Evolutionary conservation across 768 basidiomycete genomes (phyloP), one percentile per base, ranked within the genome.

Genomic region (Cubamyces sp.): DNA sequence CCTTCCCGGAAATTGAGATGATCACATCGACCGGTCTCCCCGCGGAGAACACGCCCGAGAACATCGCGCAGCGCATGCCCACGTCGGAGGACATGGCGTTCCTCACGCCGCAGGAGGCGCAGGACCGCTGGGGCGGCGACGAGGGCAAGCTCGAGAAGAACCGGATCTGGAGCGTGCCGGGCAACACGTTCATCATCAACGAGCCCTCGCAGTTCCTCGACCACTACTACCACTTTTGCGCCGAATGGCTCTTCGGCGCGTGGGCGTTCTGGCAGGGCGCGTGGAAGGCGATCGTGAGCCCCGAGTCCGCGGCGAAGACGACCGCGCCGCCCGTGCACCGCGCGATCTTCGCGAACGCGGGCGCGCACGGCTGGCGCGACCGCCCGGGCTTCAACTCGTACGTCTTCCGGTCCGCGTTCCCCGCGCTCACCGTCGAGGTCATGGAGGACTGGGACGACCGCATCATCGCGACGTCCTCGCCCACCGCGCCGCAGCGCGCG

Each of bases 171-270:
- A 78, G 83, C 15, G 82, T 94, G 40, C 82, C 85, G 45, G 91
- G 91, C 2, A 88, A 87, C 70, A 91, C 91, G 18, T 89, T 91
- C 57, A 69, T 78, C 40, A 79, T 87, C 68, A 90, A 90, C 70
- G 91, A 91, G 62, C 88, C 91, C 0, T 59, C 72, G 1, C 90
- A 92, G 69, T 90, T 94, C 80, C 80, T 94, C n/a, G 77, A 80
- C 48, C 93, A 94, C 71, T 94, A 93, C 73, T 94, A 94, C 74
- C 93, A 94, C 74, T 87, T 92, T 61, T 89, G 88, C 34, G 93
- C 89, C 0, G 93, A 95, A 70, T 84, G 92, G 49, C 76, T 92
- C 59, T 77, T 94, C 34, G 92, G 92, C 34, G 75, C 83, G 3
- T 91, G 90, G 82, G 83, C 90, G 1, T 83, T 91, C 67, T 91